Base-by-base conservation (phyloP, 768 basidiomycete species). In the Pleurotus tuoliensis region DNA sequence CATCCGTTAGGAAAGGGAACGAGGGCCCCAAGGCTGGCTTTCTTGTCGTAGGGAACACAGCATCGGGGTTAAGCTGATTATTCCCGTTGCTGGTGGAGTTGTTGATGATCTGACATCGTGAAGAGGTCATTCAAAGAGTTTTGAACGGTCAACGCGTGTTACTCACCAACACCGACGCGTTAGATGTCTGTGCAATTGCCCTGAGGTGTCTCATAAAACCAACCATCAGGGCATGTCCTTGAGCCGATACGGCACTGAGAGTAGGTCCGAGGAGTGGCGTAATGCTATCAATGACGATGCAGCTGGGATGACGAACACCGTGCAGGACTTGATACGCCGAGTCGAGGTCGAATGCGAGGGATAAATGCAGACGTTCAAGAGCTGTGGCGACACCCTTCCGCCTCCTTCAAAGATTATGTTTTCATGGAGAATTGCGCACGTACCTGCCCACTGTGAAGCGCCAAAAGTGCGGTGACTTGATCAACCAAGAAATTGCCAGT, bases 1-100 rank as follows among this genome's bases (percentile, higher is more conserved):
- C 82, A 62, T 92, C 90, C 1, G 83, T 81, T 66, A 90, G 69
- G 67, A 82, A 88, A 5, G 84, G 74, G 58, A 92, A 92, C 1
- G 88, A 86, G 1, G 89, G 84, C 0, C 90, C 90, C 12, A 92
- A 73, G 0, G 88, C 87, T 4, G 89, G 88, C 63, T 88, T 90
- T 56, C 81, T 74, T 22, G 59, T 49, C 9, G 55, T 68, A 50
- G 70, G 55, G 37, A 75, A 76, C 9, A 60, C 65, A 0, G 75
- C 71, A 43, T 60, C 16, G 7, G 71, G 66, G 55, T 77, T 71
- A 56, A 60, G 57, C 60, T 60, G 56, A 47, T 58, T 22, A 59
- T 53, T 25, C 57, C 48, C 30, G 58, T 64, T 46, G 62, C 63
- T 55, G 5, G 81, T 76, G 0, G 84, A 77, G 56, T 77, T 76